These are phyloP conservation scores for Protomyces lactucae-debilis DNA, from an alignment of 1,139 yeast species.

Conservation along the genomic window DNA sequence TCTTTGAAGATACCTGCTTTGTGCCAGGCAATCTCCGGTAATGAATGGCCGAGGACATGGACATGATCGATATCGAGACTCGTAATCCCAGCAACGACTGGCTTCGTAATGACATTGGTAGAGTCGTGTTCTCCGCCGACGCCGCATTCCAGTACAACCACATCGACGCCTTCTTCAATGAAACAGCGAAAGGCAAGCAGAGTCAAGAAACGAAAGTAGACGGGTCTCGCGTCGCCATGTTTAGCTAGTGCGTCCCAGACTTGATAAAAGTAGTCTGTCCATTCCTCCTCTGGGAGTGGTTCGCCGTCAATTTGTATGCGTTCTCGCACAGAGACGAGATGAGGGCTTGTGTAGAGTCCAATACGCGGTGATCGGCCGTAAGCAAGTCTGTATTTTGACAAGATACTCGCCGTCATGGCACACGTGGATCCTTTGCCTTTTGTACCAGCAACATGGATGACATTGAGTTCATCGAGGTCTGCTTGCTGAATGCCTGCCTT, in stretches of 20 bases:
- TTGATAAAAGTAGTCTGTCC: slow-evolving; percentile 85
- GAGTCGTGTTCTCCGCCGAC: slow-evolving; percentile 97
- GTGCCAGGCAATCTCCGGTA: slow-evolving; percentile 91
- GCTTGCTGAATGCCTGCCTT: slow-evolving; percentile 69
- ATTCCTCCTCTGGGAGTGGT: slow-evolving; percentile 60
- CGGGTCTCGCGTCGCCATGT: slow-evolving; percentile 63
- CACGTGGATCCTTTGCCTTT: slow-evolving; percentile 98
- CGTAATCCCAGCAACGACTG: slow-evolving; percentile 81
- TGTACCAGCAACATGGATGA: slow-evolving; percentile 93
- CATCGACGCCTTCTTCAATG: slow-evolving; percentile 75
- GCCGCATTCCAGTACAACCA: slow-evolving; percentile 96
- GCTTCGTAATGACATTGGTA: slow-evolving; percentile 75
- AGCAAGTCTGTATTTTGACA: slow-evolving; percentile 48
- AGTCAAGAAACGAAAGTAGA: slow-evolving; percentile 87
- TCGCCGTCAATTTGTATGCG: slow-evolving; percentile 81
- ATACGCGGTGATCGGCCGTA: slow-evolving; percentile 45
- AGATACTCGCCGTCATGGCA: slow-evolving; percentile 82
- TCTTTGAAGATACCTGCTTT: slow-evolving; percentile 87
- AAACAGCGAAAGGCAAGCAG: slow-evolving; percentile 86
- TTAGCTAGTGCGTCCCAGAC: slow-evolving; percentile 77
- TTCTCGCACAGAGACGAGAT: slow-evolving; percentile 86
- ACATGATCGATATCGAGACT: slow-evolving; percentile 92
- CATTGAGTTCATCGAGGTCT: slow-evolving; percentile 68
- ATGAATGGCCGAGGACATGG: slow-evolving; percentile 77
- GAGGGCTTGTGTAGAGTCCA: slow-evolving; percentile 94